Evolutionary conservation across 202 grass and related monocot genomes (phyloP), one percentile per base, ranked within the genome.

Genomic region (Digitaria exilis): DNA sequence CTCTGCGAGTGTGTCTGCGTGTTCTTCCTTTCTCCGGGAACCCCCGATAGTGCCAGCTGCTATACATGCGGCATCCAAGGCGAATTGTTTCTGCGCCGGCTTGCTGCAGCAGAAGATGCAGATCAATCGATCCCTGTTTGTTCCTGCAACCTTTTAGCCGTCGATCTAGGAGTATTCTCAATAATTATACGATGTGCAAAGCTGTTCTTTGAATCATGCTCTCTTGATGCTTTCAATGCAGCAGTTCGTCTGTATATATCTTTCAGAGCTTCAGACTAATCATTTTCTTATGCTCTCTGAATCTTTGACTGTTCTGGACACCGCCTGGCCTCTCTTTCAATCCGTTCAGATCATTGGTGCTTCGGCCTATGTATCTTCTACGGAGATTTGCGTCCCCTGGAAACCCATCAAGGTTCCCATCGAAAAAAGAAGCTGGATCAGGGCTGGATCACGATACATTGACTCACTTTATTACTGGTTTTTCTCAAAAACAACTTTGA

Each of bases 281-380:
- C 52, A 54, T 61, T 78, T 67, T n/a, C n/a, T n/a, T 78, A 65
- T 84, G 81, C 56, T 73, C 57, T 66, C 71, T 84, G 41, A 86
- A 86, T 86, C 70, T 89, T 92, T 86, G 86, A 89, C 87, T 86
- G 34, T 73, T 79, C 70, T 73, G 76, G 68, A 76, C 87, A 25
- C 77, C 62, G 43, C 80, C 58, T 81, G 77, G 79, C 86, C 87
- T 86, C 83, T 80, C 90, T 68, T 88, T 92, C 74, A 65, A 31
- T 45, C 73, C 57, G 63, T 50, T 50, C 60, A 80, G 59, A 80
- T 79, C 82, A 75, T 72, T 76, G 17, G 78, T 30, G 34, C 44
- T 39, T 71, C 81, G 68, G 76, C 81, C 64, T 50, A 54, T 50
- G 45, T 61, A 82, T 76, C 51, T 71, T 90, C 54, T 45, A 78